These are phyloP conservation scores for Leptomonas pyrrhocoris DNA, from an alignment of 208 protist species.

Conservation along the genomic window DNA sequence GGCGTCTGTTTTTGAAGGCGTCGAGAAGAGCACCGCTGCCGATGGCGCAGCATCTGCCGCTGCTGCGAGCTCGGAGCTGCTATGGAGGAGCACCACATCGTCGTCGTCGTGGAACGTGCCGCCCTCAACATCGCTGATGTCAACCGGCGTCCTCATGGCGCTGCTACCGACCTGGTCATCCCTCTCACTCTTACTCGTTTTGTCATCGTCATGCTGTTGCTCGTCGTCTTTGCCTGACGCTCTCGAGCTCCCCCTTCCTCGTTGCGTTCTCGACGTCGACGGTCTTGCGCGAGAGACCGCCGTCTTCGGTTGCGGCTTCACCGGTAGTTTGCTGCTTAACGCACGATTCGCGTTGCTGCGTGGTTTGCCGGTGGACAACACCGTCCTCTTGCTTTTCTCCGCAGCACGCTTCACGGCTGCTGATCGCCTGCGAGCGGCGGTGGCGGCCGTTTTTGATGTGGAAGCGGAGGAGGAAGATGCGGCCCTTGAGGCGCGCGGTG, in stretches of 20 bases:
- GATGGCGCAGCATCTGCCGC: too few relatives aligned
- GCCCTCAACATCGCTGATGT: background rate
- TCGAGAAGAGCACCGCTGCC: too few relatives aligned
- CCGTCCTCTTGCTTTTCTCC: background rate
- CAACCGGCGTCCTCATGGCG: background rate
- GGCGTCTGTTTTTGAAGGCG: too few relatives aligned
- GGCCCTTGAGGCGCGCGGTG: too few relatives aligned
- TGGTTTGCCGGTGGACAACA: background rate
- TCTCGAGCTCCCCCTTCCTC: too few relatives aligned
- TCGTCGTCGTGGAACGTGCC: background rate
- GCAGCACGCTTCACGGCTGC: background rate
- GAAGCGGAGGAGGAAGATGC: too few relatives aligned
- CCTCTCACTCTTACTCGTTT: background rate
- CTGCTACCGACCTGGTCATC: constrained; percentile 1
- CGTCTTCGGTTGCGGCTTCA: background rate
- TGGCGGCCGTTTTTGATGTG: background rate
- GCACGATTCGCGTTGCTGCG: too few relatives aligned
- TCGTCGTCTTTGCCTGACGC: too few relatives aligned
- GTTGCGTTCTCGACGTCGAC: background rate
- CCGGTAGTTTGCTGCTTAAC: background rate
- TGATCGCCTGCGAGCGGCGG: background rate
- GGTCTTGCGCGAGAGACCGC: background rate
- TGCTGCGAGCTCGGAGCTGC: too few relatives aligned
- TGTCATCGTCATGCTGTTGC: background rate
- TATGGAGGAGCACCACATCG: too few relatives aligned